Conservation (phyloP, 2,329 filamentous ascomycete genomes). For the Cladophialophora yegresii region DNA sequence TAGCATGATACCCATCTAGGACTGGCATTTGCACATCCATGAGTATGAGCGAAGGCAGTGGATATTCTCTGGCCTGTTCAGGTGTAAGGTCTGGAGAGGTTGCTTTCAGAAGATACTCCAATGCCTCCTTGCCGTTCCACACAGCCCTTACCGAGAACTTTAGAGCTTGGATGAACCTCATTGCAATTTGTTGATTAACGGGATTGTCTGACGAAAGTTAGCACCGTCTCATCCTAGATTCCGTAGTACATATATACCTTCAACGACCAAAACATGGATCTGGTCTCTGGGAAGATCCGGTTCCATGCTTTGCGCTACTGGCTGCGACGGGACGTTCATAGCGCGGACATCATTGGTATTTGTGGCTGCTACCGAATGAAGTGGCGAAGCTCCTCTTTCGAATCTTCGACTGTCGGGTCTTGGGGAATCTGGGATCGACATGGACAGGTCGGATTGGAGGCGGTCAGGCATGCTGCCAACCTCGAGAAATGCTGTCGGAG, state of each 20-base stretch:
- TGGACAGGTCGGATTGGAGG: constrained; percentile 47
- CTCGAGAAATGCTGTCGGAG: constrained; percentile 58
- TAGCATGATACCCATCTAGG: constrained; percentile 76
- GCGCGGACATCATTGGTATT: not conserved
- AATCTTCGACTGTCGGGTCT: constrained; percentile 17
- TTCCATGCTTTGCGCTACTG: not conserved
- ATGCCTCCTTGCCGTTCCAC: constrained; percentile 76
- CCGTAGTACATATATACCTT: constrained; percentile 43
- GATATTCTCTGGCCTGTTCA: constrained; percentile 46
- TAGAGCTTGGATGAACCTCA: constrained; percentile 72
- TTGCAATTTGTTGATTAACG: constrained; percentile 75
- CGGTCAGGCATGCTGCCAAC: constrained; percentile 54
- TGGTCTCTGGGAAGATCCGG: constrained; percentile 61
- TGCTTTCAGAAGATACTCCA: constrained; percentile 66
- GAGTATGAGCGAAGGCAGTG: constrained; percentile 71
- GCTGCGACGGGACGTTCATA: not conserved
- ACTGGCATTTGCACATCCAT: constrained; percentile 79
- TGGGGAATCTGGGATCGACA: constrained; percentile 34
- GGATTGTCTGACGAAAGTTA: constrained; percentile 59
- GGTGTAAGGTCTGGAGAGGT: constrained; percentile 45
- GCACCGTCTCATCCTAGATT: not conserved
- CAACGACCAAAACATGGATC: constrained; percentile 73
- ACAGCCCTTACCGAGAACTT: constrained; percentile 70
- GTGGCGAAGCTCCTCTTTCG: constrained; percentile 4
- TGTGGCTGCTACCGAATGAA: not conserved